Evolutionary conservation across 306 rosid species (phyloP), one percentile per base, ranked within the genome.

Genomic region (Carpinus fangiana): DNA sequence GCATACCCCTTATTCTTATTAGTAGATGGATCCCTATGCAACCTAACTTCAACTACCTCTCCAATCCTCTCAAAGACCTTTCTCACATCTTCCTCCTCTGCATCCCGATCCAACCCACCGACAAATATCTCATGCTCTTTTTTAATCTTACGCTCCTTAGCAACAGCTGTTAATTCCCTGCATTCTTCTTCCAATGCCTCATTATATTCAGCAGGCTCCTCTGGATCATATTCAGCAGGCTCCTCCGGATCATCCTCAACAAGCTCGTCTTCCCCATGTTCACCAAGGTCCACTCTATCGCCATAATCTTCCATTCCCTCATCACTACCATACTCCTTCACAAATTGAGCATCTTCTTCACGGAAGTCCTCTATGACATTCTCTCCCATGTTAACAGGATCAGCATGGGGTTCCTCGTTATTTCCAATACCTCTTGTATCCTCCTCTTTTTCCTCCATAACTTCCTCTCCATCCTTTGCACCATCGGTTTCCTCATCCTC

Each of bases 1-100:
- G 93, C 98, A 87, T 88, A 91, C 75, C 96, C 98, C 83, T 88
- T 91, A 70, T 87, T 91, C 83, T 86, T 91, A 80, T 84, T 87
- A 12, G 91, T 88, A 47, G 87, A 86, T 48, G 81, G 74, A 87
- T 84, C 81, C 84, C 82, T 93, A 76, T 88, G 92, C 89, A 93
- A 75, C 81, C 96, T 91, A 70, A 93, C 85, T 73, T 88, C 94
- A 85, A 82, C 90, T 84, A 91, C 85, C 84, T 90, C 94, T 70
- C 98, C 98, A 59, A 91, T 87, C 86, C 83, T 86, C 81, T 89
- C 81, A 80, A 93, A 93, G 71, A 88, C 90, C 82, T 84, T 87
- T 76, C 76, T 89, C 85, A 93, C 79, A 55, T 91, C 96, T 75
- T 91, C 98, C 89, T 91, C 97, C 46, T 79, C 84, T 38, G 88